These are phyloP conservation scores for Phytopythium vexans DNA, from an alignment of 352 stramenopile species.

Conservation along the genomic window DNA sequence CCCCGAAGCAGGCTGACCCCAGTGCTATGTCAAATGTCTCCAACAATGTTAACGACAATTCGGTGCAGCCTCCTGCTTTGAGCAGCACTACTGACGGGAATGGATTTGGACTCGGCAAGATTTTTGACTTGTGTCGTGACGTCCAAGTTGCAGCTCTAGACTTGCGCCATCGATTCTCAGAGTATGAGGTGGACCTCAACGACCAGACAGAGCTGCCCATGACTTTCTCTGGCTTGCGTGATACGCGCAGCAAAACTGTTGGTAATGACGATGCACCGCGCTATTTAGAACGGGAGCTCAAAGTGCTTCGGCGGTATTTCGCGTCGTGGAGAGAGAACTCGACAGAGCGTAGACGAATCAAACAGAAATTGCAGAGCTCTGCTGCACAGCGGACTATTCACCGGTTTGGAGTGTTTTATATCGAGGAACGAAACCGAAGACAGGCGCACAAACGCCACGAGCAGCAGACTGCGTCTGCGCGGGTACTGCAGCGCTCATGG, in stretches of 20 bases:
- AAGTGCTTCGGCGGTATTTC: conserved; percentile 61
- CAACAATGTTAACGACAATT: conserved; percentile 8
- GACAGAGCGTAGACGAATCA: conserved; percentile 14
- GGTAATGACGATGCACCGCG: conserved; percentile 9
- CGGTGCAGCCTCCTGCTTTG: background rate
- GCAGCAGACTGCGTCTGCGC: conserved; percentile 1
- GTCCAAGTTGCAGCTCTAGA: conserved; percentile 48
- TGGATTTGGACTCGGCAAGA: conserved; percentile 14
- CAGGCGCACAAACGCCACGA: background rate
- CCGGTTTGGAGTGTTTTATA: conserved; percentile 9
- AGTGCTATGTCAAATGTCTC: background rate
- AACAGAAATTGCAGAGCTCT: conserved; percentile 16
- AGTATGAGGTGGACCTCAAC: conserved; percentile 19
- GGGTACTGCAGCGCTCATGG: conserved; percentile 9
- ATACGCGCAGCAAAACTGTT: background rate
- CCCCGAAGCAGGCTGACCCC: no score
- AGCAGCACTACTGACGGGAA: no score
- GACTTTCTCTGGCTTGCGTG: background rate
- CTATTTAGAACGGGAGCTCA: conserved; percentile 64
- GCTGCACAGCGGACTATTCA: conserved; percentile 23
- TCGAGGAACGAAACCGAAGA: background rate
- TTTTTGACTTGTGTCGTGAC: conserved; percentile 47
- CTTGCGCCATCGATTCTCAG: conserved; percentile 29
- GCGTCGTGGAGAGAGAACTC: conserved; percentile 29
- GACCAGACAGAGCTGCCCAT: background rate